phyloP scores from a whole-genome alignment of 306 rosid species.

The Trifolium subterraneum region DNA sequence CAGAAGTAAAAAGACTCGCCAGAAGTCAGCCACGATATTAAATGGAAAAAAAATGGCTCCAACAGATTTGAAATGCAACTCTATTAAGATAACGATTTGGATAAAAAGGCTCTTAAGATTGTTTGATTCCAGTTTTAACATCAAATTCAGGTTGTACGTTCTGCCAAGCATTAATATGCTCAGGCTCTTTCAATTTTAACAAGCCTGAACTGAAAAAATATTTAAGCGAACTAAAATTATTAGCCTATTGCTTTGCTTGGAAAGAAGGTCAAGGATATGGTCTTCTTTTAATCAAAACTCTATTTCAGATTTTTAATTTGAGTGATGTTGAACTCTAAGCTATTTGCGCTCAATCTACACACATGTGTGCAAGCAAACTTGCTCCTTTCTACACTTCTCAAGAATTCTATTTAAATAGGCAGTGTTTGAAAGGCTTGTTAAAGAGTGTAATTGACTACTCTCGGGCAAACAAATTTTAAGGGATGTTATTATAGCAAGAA shows the following conservation, averaged over 20 bases:
- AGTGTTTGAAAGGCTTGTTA: neutral
- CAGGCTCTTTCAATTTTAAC: neutral
- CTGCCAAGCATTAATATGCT: neutral
- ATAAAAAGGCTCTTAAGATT: neutral
- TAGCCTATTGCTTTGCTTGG: neutral
- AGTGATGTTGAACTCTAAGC: neutral
- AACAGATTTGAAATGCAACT: too few species aligned
- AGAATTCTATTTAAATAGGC: neutral
- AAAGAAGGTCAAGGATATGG: neutral
- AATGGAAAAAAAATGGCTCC: too few species aligned
- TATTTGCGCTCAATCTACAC: neutral
- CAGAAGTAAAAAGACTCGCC: neutral
- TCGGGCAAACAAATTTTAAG: slow-evolving; percentile 5
- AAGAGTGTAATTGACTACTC: slow-evolving; percentile 3
- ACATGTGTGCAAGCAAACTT: neutral
- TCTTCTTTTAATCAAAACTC: neutral
- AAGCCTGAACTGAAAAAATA: neutral
- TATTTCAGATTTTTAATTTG: neutral
- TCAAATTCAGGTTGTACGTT: neutral
- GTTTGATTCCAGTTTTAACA: neutral
- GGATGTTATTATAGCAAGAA: neutral
- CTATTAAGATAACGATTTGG: neutral
- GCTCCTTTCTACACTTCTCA: neutral
- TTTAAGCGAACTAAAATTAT: neutral
- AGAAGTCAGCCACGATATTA: neutral